A percentile compares a stretch with the other conserved stretches of the same genome.
phyloP scores from a whole-genome alignment of 768 basidiomycete genomes.

The Russula dissimulans region DNA sequence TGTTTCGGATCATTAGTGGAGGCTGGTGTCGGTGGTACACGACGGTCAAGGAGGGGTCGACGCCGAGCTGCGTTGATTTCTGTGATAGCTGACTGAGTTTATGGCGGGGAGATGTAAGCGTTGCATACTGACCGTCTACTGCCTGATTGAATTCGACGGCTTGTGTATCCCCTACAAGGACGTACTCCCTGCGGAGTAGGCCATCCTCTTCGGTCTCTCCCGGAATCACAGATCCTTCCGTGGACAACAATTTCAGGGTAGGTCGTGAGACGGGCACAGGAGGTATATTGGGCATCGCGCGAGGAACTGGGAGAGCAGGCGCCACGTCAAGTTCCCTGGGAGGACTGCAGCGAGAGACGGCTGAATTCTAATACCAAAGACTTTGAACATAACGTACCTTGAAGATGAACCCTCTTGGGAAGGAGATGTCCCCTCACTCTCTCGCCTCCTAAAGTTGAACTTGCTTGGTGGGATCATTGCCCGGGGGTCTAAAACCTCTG shows the following conservation, averaged over 20 bases:
- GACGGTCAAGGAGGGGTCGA: conserved; percentile 50
- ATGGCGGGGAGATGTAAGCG: not conserved
- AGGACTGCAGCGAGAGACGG: not conserved
- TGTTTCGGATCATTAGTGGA: conserved; percentile 40
- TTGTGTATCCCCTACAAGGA: conserved; percentile 82
- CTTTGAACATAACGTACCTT: not conserved
- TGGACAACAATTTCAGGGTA: conserved; percentile 30
- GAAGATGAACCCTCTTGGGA: conserved; percentile 5
- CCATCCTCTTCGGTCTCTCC: conserved; percentile 83
- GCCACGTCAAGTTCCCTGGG: not conserved
- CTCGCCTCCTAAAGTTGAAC: conserved; percentile 53
- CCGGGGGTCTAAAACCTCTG: conserved; percentile 70
- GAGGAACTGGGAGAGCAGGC: not conserved
- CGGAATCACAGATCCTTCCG: conserved; percentile 61
- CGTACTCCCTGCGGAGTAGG: conserved; percentile 77
- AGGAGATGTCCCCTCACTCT: conserved; percentile 7
- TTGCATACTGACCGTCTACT: conserved; percentile 64
- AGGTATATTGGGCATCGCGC: not conserved
- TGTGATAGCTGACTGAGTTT: conserved; percentile 26
- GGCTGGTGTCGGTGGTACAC: conserved; percentile 32
- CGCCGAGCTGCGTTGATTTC: conserved; percentile 57
- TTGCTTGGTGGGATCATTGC: conserved; percentile 78
- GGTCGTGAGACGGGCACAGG: not conserved
- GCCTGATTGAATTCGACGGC: conserved; percentile 89
- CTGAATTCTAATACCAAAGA: not conserved